Evolutionary conservation across 2,329 filamentous ascomycete species (phyloP).

Genomic region (Tolypocladium guangdongense): DNA sequence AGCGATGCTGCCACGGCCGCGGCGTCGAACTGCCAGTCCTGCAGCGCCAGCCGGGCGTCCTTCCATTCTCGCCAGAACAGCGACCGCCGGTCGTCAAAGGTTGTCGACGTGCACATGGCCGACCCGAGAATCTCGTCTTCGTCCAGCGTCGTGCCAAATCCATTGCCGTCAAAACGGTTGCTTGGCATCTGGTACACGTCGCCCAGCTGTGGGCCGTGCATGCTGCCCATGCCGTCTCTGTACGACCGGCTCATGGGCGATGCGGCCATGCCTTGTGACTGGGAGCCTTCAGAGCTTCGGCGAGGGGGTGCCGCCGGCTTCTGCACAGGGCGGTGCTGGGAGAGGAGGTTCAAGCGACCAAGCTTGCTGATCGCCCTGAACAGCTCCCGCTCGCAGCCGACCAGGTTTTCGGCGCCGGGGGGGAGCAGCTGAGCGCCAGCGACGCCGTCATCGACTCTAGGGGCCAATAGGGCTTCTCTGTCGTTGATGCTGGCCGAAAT

Average conservation of each 20-base stretch:
- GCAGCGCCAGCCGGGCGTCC: conserved; percentile 62
- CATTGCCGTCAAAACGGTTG: conserved; percentile 56
- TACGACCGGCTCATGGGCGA: conserved; percentile 32
- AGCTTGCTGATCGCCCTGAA: conserved; percentile 81
- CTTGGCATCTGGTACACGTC: conserved; percentile 30
- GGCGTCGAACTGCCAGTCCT: conserved; percentile 69
- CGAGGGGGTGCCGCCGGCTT: conserved; percentile 13
- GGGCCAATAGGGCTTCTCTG: conserved; percentile 70
- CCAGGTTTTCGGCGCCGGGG: conserved; percentile 67
- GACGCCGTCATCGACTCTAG: conserved; percentile 48
- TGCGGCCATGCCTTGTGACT: conserved; percentile 27
- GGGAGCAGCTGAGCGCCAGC: conserved; percentile 38
- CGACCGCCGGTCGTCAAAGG: conserved; percentile 47
- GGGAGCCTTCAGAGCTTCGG: conserved; percentile 8
- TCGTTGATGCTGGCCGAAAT: conserved; percentile 89
- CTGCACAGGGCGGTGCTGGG: conserved; percentile 52
- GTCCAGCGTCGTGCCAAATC: conserved; percentile 46
- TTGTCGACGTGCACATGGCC: conserved; percentile 28
- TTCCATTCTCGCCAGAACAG: conserved; percentile 85
- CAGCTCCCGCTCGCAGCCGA: conserved; percentile 75
- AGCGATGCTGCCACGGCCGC: conserved; percentile 39
- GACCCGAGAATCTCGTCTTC: conserved; percentile 41
- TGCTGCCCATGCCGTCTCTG: conserved; percentile 20
- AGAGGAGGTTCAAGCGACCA: conserved; percentile 73
- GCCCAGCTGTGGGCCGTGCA: conserved; percentile 15